phyloP scores from a whole-genome alignment of 352 stramenopile genomes.

The Thalassiosira hispida region DNA sequence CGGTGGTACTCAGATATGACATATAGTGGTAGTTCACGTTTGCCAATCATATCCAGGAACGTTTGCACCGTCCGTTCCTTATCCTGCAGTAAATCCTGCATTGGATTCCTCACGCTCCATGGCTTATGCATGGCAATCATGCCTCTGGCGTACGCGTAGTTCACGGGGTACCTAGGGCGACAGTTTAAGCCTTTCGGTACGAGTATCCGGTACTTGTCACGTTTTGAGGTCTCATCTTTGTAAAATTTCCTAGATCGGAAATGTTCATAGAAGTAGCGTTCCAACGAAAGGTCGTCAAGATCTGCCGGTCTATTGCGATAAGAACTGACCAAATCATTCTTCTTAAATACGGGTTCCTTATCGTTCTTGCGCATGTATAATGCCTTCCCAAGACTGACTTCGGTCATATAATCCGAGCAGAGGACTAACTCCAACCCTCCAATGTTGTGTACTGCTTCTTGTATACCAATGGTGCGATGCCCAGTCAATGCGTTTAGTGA shows the following conservation, averaged over 20 bases:
- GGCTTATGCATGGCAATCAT: slow-evolving; percentile 19
- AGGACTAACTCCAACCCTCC: background rate
- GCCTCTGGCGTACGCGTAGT: slow-evolving; percentile 11
- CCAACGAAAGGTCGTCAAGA: background rate
- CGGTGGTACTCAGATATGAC: slow-evolving; percentile 10
- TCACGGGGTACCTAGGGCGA: background rate
- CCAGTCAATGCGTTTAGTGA: background rate
- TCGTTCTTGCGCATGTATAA: too few species aligned
- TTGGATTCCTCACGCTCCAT: slow-evolving; percentile 7
- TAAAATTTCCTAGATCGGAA: background rate
- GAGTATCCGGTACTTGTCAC: slow-evolving; percentile 2
- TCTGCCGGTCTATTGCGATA: too few species aligned
- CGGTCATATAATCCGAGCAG: background rate
- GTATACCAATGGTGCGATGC: background rate
- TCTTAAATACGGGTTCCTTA: too few species aligned
- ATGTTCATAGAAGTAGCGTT: background rate
- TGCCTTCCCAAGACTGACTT: background rate
- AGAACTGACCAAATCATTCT: too few species aligned
- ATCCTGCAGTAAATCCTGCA: background rate
- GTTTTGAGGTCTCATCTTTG: background rate
- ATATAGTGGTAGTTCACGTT: background rate
- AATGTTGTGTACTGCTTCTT: background rate
- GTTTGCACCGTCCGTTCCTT: slow-evolving; percentile 3
- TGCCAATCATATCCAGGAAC: slow-evolving; percentile 20
- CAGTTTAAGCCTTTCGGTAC: slow-evolving; percentile 14